These are phyloP conservation scores for Biscutella laevigata DNA, from an alignment of 441 rosid genomes.

Conservation along the genomic window DNA sequence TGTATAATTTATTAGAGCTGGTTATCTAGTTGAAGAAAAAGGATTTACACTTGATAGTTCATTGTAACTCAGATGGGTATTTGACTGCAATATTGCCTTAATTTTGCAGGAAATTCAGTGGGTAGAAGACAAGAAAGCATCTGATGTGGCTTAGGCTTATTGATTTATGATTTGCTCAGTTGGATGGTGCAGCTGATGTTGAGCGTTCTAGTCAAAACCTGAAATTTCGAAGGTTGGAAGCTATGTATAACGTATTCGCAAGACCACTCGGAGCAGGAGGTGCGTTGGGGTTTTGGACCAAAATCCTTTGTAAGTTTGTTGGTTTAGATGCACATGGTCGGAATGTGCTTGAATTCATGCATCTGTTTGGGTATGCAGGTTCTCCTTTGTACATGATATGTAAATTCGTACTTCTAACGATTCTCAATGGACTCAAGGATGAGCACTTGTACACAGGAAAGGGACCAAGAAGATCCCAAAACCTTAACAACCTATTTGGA, in stretches of 20 bases:
- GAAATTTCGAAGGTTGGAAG: constrained; percentile 3
- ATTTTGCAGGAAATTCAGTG: constrained; percentile 18
- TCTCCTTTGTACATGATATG: constrained; percentile 3
- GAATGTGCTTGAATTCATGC: background rate
- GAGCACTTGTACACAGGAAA: background rate
- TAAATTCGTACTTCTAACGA: background rate
- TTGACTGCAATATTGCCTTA: background rate
- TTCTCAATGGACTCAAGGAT: background rate
- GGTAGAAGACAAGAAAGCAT: constrained; percentile 16
- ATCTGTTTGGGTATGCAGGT: constrained; percentile 13
- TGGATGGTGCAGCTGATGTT: constrained; percentile 12
- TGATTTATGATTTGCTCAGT: constrained; percentile 2
- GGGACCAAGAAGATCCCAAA: background rate
- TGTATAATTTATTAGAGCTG: background rate
- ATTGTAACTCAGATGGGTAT: background rate
- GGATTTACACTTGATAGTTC: background rate
- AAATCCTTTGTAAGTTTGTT: constrained; percentile 11
- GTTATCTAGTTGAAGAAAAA: background rate
- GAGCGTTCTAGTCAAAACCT: constrained; percentile 11
- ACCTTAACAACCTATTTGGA: background rate
- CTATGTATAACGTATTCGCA: background rate
- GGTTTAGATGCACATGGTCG: background rate
- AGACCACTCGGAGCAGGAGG: constrained; percentile 5
- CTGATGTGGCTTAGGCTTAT: constrained; percentile 12
- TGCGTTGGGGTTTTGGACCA: constrained; percentile 1